Evolutionary conservation across 2,329 filamentous ascomycete genomes (phyloP).

Genomic region (Fusarium sambucinum): DNA sequence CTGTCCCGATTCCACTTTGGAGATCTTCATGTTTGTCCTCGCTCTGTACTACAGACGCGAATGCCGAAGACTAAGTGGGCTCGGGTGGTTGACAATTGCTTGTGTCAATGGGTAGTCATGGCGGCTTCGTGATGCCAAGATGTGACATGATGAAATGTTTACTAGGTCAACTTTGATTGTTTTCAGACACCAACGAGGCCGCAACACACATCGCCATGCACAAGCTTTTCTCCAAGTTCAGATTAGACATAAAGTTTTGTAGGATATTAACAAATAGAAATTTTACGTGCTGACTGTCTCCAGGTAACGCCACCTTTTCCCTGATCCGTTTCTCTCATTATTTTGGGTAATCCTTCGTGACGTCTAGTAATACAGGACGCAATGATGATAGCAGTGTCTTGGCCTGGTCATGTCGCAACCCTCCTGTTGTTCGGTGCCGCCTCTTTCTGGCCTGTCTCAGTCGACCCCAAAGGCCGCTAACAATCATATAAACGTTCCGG

Average conservation of each 20-base stretch:
- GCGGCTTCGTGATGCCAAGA: neutral
- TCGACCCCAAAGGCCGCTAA: constrained; percentile 4
- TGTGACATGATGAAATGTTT: neutral
- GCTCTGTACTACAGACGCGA: constrained; percentile 21
- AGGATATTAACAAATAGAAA: constrained; percentile 10
- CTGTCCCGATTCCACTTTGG: constrained; percentile 10
- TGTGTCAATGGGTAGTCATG: neutral
- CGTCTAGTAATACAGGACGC: constrained; percentile 36
- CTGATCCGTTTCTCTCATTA: constrained; percentile 35
- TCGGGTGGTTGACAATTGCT: neutral
- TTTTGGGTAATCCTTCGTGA: constrained; percentile 29
- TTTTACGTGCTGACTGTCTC: constrained; percentile 28
- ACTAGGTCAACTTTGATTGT: neutral
- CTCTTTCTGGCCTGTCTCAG: constrained; percentile 4
- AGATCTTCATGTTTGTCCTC: constrained; percentile 28
- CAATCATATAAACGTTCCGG: constrained; percentile 25
- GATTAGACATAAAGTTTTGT: constrained; percentile 5
- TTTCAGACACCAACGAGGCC: neutral
- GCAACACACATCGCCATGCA: neutral
- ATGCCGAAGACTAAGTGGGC: constrained; percentile 19
- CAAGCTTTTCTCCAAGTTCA: neutral
- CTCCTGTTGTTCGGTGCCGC: neutral
- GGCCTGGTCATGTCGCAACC: constrained; percentile 5
- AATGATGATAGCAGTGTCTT: neutral
- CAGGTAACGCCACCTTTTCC: constrained; percentile 19